These are phyloP conservation scores for Parsonsia alboflavescens DNA, from an alignment of 257 asterid species.

Conservation along the genomic window DNA sequence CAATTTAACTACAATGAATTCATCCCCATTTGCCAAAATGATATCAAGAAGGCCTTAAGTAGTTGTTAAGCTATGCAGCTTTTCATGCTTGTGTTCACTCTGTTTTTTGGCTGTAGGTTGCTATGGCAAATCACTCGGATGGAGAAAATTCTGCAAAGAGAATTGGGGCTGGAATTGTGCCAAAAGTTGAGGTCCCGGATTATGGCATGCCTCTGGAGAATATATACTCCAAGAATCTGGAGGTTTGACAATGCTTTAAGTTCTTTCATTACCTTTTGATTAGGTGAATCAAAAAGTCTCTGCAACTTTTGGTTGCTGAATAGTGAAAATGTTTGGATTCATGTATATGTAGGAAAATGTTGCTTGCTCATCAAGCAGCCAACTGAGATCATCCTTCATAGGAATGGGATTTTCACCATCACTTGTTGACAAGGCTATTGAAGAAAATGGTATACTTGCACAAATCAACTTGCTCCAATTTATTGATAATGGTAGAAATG, in stretches of 20 bases:
- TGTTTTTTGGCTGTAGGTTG: constrained; percentile 29
- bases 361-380: constrained; percentile 72
- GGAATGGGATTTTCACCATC: constrained; percentile 81
- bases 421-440: constrained; percentile 74
- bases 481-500: constrained; percentile 3
- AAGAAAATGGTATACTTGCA: constrained; percentile 51
- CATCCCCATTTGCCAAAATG: background rate
- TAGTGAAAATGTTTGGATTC: constrained; percentile 13
- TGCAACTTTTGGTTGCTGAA: constrained; percentile 1
- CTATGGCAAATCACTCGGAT: constrained; percentile 49
- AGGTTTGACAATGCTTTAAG: constrained; percentile 26
- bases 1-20: background rate
- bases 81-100: background rate
- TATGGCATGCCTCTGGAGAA: constrained; percentile 32
- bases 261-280: background rate
- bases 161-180: constrained; percentile 32
- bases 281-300: background rate
- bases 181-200: constrained; percentile 53
- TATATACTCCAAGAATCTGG: constrained; percentile 24
- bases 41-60: background rate
- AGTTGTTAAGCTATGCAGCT: background rate
- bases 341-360: constrained; percentile 41
- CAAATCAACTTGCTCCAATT: background rate
- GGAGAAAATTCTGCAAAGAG: constrained; percentile 39
- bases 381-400: constrained; percentile 59